Conservation (phyloP, 495 filamentous ascomycete genomes). For the Cenococcum geophilum region DNA sequence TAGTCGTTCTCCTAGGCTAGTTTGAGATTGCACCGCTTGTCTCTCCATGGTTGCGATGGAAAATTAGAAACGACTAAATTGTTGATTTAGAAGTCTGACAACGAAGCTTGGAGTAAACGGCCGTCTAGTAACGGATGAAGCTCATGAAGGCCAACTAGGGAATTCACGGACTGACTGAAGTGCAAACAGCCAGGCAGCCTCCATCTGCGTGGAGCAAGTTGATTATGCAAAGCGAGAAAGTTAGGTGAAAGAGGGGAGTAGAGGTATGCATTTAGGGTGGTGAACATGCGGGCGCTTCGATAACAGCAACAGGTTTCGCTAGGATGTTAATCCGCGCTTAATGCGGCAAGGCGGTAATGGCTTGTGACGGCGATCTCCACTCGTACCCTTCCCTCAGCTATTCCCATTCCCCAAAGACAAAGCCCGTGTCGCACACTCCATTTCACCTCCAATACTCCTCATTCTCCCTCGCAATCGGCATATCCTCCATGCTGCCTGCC, state of each 20-base stretch:
- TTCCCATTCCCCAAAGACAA: neutral
- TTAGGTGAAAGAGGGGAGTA: neutral
- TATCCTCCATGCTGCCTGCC: neutral
- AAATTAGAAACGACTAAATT: neutral
- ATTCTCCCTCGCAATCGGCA: neutral
- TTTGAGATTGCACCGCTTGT: neutral
- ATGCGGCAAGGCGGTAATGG: neutral
- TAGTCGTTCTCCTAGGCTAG: slow-evolving; percentile 40
- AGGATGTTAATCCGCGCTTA: neutral
- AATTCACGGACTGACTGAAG: neutral
- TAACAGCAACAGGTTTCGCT: neutral
- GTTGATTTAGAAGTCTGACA: neutral
- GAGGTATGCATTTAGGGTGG: neutral
- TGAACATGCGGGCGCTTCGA: no score
- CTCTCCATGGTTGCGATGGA: neutral
- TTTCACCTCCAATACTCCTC: neutral
- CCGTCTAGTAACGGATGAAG: neutral
- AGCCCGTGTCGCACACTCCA: neutral
- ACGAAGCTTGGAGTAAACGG: neutral
- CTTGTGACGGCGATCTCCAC: neutral
- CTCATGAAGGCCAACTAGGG: neutral
- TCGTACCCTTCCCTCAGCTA: neutral
- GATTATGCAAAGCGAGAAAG: neutral
- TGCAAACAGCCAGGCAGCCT: neutral
- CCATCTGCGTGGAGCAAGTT: neutral